These are phyloP conservation scores for Lavandula angustifolia DNA, from an alignment of 257 asterid species.

Conservation along the genomic window DNA sequence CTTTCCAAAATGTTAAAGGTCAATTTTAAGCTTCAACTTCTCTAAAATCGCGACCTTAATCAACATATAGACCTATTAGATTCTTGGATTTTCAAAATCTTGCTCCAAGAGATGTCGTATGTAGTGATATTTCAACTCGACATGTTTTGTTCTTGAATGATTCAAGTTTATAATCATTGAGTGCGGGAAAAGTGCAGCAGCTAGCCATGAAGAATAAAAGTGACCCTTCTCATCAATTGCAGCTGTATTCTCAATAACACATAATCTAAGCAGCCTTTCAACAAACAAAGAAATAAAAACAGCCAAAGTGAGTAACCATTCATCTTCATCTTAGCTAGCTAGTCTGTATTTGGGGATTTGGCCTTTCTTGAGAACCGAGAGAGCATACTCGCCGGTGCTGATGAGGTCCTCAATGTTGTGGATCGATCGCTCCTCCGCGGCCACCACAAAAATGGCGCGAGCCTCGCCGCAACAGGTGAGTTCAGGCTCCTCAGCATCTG, in stretches of 20 bases:
- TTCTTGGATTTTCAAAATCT: too few relatives aligned
- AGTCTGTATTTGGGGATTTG: constrained; percentile 54
- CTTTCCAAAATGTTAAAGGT: too few relatives aligned
- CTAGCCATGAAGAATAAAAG: not conserved
- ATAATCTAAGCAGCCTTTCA: too few relatives aligned
- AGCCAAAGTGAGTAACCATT: too few relatives aligned
- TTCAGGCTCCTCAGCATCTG: constrained; percentile 78
- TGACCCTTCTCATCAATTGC: not conserved
- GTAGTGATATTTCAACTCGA: too few relatives aligned
- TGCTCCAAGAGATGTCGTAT: too few relatives aligned
- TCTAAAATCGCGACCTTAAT: too few relatives aligned
- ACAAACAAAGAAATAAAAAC: too few relatives aligned
- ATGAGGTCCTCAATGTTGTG: constrained; percentile 85
- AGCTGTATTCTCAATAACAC: not conserved
- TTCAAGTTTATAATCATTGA: constrained; percentile 8
- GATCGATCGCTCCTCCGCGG: constrained; percentile 72
- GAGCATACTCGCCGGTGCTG: constrained; percentile 78
- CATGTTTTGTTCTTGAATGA: not conserved
- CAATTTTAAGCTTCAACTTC: too few relatives aligned
- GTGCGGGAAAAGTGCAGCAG: too few relatives aligned
- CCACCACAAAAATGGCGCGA: constrained; percentile 72
- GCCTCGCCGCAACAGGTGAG: constrained; percentile 77
- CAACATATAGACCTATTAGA: too few relatives aligned
- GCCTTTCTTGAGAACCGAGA: constrained; percentile 64
- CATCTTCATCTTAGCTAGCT: not conserved